A percentile compares a stretch with the other conserved stretches of the same genome.
phyloP scores from a whole-genome alignment of 2,329 filamentous ascomycete genomes.

The Emericellopsis atlantica region DNA sequence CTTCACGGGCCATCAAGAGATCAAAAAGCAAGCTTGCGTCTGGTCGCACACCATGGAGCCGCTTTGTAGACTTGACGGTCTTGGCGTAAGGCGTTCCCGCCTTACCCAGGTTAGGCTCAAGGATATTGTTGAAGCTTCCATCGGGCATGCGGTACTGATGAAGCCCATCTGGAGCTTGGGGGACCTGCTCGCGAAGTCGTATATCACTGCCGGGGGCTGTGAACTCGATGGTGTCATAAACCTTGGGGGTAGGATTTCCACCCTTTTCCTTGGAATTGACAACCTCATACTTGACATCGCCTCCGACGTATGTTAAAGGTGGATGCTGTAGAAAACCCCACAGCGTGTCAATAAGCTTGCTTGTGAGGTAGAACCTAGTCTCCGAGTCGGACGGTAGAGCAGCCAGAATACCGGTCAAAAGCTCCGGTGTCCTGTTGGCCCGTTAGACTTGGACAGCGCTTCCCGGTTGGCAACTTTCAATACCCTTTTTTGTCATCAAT shows the following conservation, averaged over 20 bases:
- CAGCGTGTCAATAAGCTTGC: constrained; percentile 35
- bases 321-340: constrained; percentile 44
- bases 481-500: constrained; percentile 44
- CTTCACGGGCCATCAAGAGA: constrained; percentile 46
- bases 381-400: constrained; percentile 20
- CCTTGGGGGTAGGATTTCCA: constrained; percentile 4
- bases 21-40: constrained; percentile 58
- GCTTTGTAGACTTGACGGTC: constrained; percentile 43
- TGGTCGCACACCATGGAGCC: constrained; percentile 46
- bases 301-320: constrained; percentile 29
- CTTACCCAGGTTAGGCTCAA: constrained; percentile 49
- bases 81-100: constrained; percentile 58
- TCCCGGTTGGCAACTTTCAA: constrained; percentile 2
- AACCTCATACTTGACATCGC: constrained; percentile 25
- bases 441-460: too few species aligned
- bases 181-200: constrained; percentile 20
- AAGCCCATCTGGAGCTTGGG: constrained; percentile 20
- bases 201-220: constrained; percentile 22
- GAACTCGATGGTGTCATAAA: constrained; percentile 23
- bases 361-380: constrained; percentile 25
- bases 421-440: constrained; percentile 16
- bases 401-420: constrained; percentile 25
- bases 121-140: constrained; percentile 39
- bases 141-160: constrained; percentile 23
- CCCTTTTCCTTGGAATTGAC: constrained; percentile 17